Evolutionary conservation across 768 basidiomycete genomes (phyloP).

Genomic region (Termitomyces sp.): DNA sequence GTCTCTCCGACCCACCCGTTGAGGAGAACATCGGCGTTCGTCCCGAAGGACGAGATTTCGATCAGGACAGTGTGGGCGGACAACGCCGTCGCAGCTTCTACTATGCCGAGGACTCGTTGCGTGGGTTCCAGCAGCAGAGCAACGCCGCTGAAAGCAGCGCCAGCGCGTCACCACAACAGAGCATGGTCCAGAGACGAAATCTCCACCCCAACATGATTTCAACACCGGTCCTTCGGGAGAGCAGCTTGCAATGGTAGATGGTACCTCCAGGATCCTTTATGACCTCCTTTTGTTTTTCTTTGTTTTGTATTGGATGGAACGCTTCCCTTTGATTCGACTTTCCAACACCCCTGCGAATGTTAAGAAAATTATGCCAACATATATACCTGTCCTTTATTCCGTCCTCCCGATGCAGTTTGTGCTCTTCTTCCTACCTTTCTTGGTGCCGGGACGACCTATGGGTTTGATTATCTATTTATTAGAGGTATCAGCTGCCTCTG

Average conservation of each 20-base stretch:
- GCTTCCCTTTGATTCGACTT: background rate
- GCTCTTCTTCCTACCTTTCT: slow-evolving; percentile 10
- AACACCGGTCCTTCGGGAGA: slow-evolving; percentile 73
- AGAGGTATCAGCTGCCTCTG: background rate
- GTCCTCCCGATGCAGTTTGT: slow-evolving; percentile 4
- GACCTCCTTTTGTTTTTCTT: background rate
- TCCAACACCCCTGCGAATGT: background rate
- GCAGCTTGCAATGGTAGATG: slow-evolving; percentile 78
- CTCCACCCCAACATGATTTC: slow-evolving; percentile 63
- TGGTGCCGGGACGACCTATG: slow-evolving; percentile 9
- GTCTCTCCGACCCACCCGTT: slow-evolving; percentile 55
- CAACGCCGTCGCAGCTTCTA: slow-evolving; percentile 77
- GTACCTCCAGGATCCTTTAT: background rate
- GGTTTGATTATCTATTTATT: slow-evolving; percentile 11
- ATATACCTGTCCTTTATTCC: slow-evolving; percentile 11
- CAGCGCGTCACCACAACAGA: slow-evolving; percentile 1
- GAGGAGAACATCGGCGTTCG: slow-evolving; percentile 37
- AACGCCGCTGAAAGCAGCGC: background rate
- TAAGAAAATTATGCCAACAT: slow-evolving; percentile 5
- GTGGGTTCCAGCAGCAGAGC: slow-evolving; percentile 46
- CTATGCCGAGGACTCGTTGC: slow-evolving; percentile 79
- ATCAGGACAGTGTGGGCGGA: slow-evolving; percentile 70
- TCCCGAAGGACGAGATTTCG: slow-evolving; percentile 69
- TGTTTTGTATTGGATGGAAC: background rate
- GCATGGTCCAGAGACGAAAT: slow-evolving; percentile 44